Evolutionary conservation across 1,284 basidiomycete genomes (phyloP).

Genomic region (Cutaneotrichosporon curvatum): DNA sequence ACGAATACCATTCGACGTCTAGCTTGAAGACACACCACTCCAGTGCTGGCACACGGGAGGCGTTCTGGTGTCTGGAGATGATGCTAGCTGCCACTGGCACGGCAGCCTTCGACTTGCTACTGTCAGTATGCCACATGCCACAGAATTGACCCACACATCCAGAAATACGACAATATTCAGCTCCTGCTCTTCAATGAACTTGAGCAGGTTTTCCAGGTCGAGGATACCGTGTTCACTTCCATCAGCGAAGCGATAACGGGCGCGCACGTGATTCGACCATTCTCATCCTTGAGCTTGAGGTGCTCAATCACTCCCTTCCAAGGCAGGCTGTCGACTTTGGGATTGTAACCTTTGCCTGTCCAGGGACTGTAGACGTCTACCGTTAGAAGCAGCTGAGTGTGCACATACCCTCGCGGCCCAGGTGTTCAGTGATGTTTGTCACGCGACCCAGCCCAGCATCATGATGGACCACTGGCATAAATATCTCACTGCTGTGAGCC

Average conservation of each 20-base stretch:
- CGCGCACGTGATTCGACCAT: neutral
- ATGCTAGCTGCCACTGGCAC: neutral
- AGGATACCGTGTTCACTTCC: no score
- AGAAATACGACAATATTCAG: neutral
- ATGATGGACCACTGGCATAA: constrained; percentile 2
- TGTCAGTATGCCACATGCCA: no score
- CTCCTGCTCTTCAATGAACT: neutral
- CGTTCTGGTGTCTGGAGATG: neutral
- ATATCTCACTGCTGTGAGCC: no score
- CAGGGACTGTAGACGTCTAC: constrained; percentile 1
- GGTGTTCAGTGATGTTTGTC: constrained; percentile 1
- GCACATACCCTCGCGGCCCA: neutral
- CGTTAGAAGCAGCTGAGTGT: neutral
- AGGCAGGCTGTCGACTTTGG: neutral
- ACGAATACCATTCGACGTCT: neutral
- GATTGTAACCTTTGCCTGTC: neutral
- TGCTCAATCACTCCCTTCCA: neutral
- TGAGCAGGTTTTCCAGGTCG: neutral
- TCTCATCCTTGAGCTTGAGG: constrained; percentile 6
- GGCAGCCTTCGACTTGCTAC: neutral
- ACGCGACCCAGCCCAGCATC: neutral
- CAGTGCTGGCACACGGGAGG: neutral
- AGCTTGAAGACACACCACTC: constrained; percentile 4
- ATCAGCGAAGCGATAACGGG: no score
- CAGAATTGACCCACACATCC: no score